Percentiles rank a stretch among this genome's conserved stretches.
phyloP scores from a whole-genome alignment of 176 grass and related monocot species.

The Carex cristatella region DNA sequence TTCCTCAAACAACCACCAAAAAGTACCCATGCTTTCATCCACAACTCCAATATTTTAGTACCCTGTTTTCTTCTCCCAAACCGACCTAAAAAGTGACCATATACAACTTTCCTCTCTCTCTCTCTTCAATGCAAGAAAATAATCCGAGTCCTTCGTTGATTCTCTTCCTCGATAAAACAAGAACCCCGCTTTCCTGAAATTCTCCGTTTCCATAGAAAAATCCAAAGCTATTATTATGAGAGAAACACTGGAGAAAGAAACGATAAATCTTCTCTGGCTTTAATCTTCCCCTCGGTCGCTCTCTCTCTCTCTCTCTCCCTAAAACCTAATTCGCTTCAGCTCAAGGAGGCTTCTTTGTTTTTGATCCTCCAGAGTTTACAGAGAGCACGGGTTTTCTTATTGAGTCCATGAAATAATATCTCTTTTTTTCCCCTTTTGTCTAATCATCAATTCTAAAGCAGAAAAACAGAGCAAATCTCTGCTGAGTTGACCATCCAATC shows the following conservation, averaged over 20 bases:
- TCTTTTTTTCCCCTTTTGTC: not conserved
- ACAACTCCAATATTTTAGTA: constrained; percentile 5
- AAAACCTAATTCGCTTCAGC: not conserved
- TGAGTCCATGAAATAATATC: not conserved
- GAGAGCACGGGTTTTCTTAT: not conserved
- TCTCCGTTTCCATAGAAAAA: not conserved
- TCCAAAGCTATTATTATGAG: not conserved
- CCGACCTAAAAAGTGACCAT: constrained; percentile 8
- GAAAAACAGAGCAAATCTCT: not conserved
- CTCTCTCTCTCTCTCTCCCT: not conserved
- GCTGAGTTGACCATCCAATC: not conserved
- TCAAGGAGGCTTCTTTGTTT: not conserved
- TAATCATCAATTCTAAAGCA: not conserved
- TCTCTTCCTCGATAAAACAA: not conserved
- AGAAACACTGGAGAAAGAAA: not conserved
- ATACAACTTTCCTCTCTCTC: constrained; percentile 15
- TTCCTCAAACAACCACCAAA: constrained; percentile 30
- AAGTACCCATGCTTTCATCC: constrained; percentile 27
- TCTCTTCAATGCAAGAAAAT: constrained; percentile 13
- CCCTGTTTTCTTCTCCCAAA: not conserved
- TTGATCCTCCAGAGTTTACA: not conserved
- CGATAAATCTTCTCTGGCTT: not conserved
- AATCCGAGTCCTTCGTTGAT: not conserved
- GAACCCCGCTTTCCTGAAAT: not conserved
- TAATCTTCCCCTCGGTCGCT: not conserved